Evolutionary conservation across 352 stramenopile species (phyloP).

Genomic region (Phytophthora ohioensis): DNA sequence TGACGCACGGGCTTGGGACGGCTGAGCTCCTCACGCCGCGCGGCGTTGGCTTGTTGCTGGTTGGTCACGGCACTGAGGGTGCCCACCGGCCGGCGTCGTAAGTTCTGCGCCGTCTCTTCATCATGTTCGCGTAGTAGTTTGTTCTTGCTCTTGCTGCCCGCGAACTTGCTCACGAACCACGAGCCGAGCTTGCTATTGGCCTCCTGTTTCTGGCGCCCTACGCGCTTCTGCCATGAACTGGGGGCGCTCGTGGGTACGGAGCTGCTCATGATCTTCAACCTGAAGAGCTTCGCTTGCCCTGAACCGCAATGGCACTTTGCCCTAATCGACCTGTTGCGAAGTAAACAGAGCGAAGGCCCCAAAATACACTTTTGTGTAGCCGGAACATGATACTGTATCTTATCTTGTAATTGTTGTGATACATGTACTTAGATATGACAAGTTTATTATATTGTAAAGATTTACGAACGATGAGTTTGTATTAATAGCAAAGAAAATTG

Average conservation of each 20-base stretch:
- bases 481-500: background rate
- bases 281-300: background rate
- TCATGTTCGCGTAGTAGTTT: constrained; percentile 71
- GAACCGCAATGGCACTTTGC: constrained; percentile 13
- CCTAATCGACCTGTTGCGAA: constrained; percentile 27
- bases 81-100: constrained; percentile 46
- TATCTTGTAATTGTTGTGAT: no score
- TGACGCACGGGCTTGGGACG: constrained; percentile 59
- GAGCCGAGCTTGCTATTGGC: constrained; percentile 67
- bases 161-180: constrained; percentile 79
- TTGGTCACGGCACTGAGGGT: constrained; percentile 50
- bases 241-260: constrained; percentile 21
- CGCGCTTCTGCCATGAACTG: constrained; percentile 59
- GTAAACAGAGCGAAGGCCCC: constrained; percentile 21
- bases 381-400: constrained; percentile 1
- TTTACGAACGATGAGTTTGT: background rate
- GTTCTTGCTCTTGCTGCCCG: constrained; percentile 64
- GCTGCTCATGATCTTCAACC: constrained; percentile 39
- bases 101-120: constrained; percentile 51
- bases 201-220: constrained; percentile 64
- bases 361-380: constrained; percentile 29
- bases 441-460: no score
- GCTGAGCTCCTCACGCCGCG: constrained; percentile 31
- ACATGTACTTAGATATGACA: background rate
- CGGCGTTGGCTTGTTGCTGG: constrained; percentile 41